Evolutionary conservation across 371 early-diverging fungal species (phyloP).

Genomic region (Basidiobolus heterosporus): DNA sequence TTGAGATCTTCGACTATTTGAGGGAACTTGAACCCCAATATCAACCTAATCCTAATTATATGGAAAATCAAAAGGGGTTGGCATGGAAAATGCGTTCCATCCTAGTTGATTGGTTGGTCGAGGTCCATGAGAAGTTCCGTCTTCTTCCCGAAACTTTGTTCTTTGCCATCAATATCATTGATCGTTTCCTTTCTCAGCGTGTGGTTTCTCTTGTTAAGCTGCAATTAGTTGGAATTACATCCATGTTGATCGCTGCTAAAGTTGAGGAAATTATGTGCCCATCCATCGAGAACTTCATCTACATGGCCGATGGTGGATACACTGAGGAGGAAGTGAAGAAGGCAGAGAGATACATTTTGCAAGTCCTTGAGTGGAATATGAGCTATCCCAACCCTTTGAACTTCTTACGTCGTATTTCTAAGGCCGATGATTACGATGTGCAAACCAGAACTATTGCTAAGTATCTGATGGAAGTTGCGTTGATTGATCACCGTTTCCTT

Average conservation of each 20-base stretch:
- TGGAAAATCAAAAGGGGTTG: constrained; percentile 70
- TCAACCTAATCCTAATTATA: constrained; percentile 69
- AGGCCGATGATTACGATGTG: constrained; percentile 74
- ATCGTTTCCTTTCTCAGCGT: constrained; percentile 84
- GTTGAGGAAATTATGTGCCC: constrained; percentile 91
- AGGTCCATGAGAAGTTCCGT: constrained; percentile 76
- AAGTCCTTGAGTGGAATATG: constrained; percentile 62
- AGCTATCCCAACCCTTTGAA: constrained; percentile 75
- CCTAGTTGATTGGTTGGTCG: constrained; percentile 78
- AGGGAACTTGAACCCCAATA: constrained; percentile 43
- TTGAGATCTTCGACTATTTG: constrained; percentile 78
- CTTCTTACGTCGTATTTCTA: constrained; percentile 78
- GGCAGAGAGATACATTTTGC: constrained; percentile 81
- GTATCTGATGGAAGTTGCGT: constrained; percentile 89
- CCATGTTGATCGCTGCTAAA: constrained; percentile 89
- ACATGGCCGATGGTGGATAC: constrained; percentile 61
- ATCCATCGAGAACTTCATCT: constrained; percentile 58
- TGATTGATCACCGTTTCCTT: constrained; percentile 74
- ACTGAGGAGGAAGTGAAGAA: constrained; percentile 63
- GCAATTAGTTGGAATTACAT: constrained; percentile 91
- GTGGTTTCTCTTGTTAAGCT: constrained; percentile 72
- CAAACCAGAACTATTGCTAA: constrained; percentile 84
- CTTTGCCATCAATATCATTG: constrained; percentile 87
- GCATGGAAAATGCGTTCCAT: constrained; percentile 85
- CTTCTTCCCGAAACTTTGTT: constrained; percentile 94